Evolutionary conservation across 2,329 filamentous ascomycete genomes (phyloP).

Genomic region (Chlorencoelia australis): DNA sequence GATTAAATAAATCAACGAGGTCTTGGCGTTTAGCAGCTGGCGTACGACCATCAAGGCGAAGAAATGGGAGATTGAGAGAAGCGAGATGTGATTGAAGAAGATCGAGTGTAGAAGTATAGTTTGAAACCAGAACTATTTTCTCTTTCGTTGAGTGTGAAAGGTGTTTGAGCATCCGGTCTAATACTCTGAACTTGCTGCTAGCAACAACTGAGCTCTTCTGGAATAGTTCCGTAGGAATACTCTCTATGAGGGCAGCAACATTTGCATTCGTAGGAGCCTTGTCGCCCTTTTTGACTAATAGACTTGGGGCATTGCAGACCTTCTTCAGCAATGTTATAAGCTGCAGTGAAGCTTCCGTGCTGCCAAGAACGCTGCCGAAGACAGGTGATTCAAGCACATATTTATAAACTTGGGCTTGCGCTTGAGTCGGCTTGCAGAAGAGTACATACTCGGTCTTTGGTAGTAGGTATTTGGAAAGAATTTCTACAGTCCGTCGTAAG

Average conservation of each 20-base stretch:
- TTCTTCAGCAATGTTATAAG: slow-evolving; percentile 67
- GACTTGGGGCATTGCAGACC: slow-evolving; percentile 59
- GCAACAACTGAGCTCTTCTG: slow-evolving; percentile 42
- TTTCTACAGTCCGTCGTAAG: slow-evolving; percentile 77
- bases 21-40: slow-evolving; percentile 53
- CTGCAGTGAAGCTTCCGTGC: slow-evolving; percentile 51
- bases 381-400: slow-evolving; percentile 53
- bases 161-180: slow-evolving; percentile 54
- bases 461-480: slow-evolving; percentile 78
- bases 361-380: slow-evolving; percentile 52
- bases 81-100: slow-evolving; percentile 52
- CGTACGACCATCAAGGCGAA: slow-evolving; percentile 61
- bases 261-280: slow-evolving; percentile 23
- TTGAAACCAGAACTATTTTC: slow-evolving; percentile 67
- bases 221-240: slow-evolving; percentile 44
- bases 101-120: slow-evolving; percentile 64
- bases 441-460: slow-evolving; percentile 95
- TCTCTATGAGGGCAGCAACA: slow-evolving; percentile 36
- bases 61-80: slow-evolving; percentile 48
- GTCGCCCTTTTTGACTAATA: slow-evolving; percentile 41
- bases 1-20: slow-evolving; percentile 62
- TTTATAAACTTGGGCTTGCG: slow-evolving; percentile 82
- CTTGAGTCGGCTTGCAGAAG: slow-evolving; percentile 81
- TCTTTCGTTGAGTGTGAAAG: slow-evolving; percentile 52
- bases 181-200: slow-evolving; percentile 56